Evolutionary conservation across 1,139 yeast genomes (phyloP).

Genomic region (Casaregolazyma lundiana): DNA sequence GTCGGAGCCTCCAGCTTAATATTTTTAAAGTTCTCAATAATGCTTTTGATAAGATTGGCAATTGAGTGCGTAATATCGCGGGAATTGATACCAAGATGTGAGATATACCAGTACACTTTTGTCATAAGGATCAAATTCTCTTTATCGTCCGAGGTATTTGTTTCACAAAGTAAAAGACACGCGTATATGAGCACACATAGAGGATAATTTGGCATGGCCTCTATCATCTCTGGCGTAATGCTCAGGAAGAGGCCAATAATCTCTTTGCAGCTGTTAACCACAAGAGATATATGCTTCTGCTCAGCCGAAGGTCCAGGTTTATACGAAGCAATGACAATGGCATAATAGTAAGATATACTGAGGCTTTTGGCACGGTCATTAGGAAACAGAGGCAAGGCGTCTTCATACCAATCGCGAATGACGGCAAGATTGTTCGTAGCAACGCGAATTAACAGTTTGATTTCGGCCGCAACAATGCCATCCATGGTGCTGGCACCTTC

Average conservation of each 20-base stretch:
- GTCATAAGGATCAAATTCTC: conserved; percentile 41
- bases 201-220: conserved; percentile 49
- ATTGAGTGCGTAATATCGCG: conserved; percentile 55
- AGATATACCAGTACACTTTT: conserved; percentile 50
- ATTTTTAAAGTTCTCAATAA: conserved; percentile 41
- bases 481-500: conserved; percentile 13
- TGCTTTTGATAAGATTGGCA: conserved; percentile 46
- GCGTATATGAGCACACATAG: conserved; percentile 49
- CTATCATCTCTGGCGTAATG: conserved; percentile 41
- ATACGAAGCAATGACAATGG: conserved; percentile 8
- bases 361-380: conserved; percentile 7
- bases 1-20: conserved; percentile 8
- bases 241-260: conserved; percentile 41
- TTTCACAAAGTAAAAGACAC: conserved; percentile 45
- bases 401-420: conserved; percentile 11
- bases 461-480: conserved; percentile 15
- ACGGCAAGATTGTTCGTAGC: conserved; percentile 1
- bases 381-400: conserved; percentile 8
- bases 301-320: conserved; percentile 1
- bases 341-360: conserved; percentile 12
- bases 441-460: conserved; percentile 15
- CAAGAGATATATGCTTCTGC: not conserved
- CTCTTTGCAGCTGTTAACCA: conserved; percentile 32
- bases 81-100: conserved; percentile 47
- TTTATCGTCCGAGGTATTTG: conserved; percentile 14